Evolutionary conservation across 1,284 basidiomycete species (phyloP).

Genomic region (Uromyces viciae-fabae): DNA sequence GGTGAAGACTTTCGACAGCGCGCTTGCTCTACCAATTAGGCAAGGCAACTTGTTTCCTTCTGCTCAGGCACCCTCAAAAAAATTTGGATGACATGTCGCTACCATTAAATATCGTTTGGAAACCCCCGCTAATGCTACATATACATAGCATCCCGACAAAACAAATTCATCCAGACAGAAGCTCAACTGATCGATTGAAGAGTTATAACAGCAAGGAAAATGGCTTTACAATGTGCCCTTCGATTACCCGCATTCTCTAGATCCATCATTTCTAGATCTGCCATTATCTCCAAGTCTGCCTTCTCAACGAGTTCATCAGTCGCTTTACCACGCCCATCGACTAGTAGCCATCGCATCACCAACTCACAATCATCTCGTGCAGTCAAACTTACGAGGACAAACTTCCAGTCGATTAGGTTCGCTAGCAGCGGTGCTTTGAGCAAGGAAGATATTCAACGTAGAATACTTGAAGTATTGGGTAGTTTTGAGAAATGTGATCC

Average conservation of each 20-base stretch:
- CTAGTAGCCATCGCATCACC: neutral
- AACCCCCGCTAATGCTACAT: no score
- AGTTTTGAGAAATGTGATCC: constrained; percentile 91
- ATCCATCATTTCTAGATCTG: neutral
- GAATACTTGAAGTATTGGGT: constrained; percentile 84
- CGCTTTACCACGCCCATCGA: neutral
- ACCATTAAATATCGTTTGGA: constrained; percentile 89
- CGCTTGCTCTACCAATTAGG: constrained; percentile 79
- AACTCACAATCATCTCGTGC: neutral
- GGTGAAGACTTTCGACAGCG: constrained; percentile 74
- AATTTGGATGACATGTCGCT: constrained; percentile 80
- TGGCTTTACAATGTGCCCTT: constrained; percentile 14
- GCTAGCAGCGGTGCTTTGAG: constrained; percentile 30
- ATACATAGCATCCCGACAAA: no score
- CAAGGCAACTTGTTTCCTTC: constrained; percentile 77
- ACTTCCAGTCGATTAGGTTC: constrained; percentile 25
- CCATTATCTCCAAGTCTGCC: neutral
- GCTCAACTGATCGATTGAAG: no score
- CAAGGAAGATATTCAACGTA: constrained; percentile 67
- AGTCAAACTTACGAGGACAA: neutral
- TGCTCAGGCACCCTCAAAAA: constrained; percentile 70
- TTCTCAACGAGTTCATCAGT: constrained; percentile 15
- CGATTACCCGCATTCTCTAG: constrained; percentile 13
- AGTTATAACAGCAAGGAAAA: no score
- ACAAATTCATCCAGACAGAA: no score